Conservation (phyloP, 805 yeast species). For the Candida hispaniensis region DNA sequence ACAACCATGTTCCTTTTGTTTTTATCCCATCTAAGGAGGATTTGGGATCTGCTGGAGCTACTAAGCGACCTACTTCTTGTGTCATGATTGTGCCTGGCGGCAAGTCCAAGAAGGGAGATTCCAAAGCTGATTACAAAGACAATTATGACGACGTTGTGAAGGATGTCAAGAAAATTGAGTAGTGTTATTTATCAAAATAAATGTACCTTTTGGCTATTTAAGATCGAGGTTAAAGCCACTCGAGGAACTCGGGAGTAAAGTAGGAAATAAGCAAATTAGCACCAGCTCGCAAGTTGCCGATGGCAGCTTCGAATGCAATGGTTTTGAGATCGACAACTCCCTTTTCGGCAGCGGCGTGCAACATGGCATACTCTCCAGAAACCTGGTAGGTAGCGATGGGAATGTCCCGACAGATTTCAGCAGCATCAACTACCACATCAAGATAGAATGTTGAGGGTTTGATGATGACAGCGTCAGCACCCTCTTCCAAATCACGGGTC, state of each 20-base stretch:
- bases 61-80: constrained; percentile 97
- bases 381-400: constrained; percentile 96
- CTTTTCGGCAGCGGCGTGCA: constrained; percentile 96
- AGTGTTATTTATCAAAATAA: constrained; percentile 16
- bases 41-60: constrained; percentile 96
- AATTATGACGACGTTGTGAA: constrained; percentile 85
- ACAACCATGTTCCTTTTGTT: constrained; percentile 76
- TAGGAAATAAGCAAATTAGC: constrained; percentile 85
- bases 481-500: constrained; percentile 75
- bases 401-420: constrained; percentile 65
- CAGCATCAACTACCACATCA: constrained; percentile 83
- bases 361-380: constrained; percentile 94
- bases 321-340: constrained; percentile 78
- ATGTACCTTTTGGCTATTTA: constrained; percentile 5
- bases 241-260: constrained; percentile 91
- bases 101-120: constrained; percentile 56
- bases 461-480: constrained; percentile 90
- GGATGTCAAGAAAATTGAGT: constrained; percentile 46
- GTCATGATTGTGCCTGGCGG: constrained; percentile 96
- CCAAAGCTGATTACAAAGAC: constrained; percentile 71
- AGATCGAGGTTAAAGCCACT: constrained; percentile 48
- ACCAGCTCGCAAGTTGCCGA: constrained; percentile 91
- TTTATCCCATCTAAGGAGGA: constrained; percentile 97
- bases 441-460: constrained; percentile 94
- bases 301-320: constrained; percentile 71